A percentile compares a stretch with the other conserved stretches of the same genome.
phyloP scores from a whole-genome alignment of 139 green algal species.

The Mesotaenium endlicherianum region DNA sequence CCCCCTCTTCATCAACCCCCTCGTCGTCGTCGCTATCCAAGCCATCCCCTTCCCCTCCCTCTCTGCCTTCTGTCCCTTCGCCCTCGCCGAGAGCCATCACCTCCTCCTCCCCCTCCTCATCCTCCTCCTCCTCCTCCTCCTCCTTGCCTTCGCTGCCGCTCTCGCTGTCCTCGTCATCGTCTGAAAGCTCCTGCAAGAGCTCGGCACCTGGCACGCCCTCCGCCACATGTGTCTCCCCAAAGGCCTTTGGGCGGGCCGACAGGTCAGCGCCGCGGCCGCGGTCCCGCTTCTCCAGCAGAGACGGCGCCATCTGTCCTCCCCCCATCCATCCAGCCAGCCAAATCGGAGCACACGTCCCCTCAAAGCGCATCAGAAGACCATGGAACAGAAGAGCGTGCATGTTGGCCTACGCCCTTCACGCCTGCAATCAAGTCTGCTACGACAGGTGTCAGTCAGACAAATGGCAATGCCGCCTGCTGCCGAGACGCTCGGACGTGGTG shows the following conservation, averaged over 20 bases:
- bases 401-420: too few species aligned
- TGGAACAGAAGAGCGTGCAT: too few species aligned
- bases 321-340: background rate
- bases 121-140: background rate
- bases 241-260: constrained; percentile 38
- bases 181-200: constrained; percentile 68
- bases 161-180: constrained; percentile 24
- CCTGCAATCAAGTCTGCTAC: too few species aligned
- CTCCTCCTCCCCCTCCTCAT: constrained; percentile 36
- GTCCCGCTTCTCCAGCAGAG: constrained; percentile 88
- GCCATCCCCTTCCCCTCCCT: background rate
- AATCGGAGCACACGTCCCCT: background rate
- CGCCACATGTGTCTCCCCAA: constrained; percentile 25
- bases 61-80: background rate
- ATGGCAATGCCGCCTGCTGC: too few species aligned
- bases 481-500: too few species aligned
- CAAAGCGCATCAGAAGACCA: too few species aligned
- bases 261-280: constrained; percentile 77
- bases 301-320: constrained; percentile 67
- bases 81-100: background rate
- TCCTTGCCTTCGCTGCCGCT: constrained; percentile 12
- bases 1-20: constrained; percentile 36
- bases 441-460: too few species aligned
- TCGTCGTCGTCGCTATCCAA: constrained; percentile 48
- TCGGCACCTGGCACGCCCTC: constrained; percentile 78